phyloP scores from a whole-genome alignment of 2,329 filamentous ascomycete species.

The Pyrenophora tritici-repentis region DNA sequence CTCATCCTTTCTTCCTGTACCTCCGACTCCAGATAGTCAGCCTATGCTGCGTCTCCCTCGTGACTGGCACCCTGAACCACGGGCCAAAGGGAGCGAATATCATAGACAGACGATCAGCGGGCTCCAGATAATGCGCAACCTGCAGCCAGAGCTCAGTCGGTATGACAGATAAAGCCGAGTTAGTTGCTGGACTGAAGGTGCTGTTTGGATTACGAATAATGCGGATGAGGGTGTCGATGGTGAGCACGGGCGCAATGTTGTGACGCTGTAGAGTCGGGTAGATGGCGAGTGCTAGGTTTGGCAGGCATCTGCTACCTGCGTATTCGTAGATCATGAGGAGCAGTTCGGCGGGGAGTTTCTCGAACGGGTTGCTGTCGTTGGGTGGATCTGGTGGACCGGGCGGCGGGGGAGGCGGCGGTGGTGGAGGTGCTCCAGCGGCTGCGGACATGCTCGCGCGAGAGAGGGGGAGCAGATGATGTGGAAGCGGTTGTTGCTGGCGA shows the following conservation, averaged over 20 bases:
- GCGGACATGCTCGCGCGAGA: constrained; percentile 26
- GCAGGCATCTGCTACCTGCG: constrained; percentile 48
- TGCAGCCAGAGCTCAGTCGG: constrained; percentile 51
- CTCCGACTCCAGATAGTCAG: constrained; percentile 25
- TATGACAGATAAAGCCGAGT: constrained; percentile 22
- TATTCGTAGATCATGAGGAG: constrained; percentile 52
- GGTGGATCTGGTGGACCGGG: constrained; percentile 14
- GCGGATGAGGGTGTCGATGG: constrained; percentile 28
- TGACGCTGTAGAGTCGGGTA: constrained; percentile 51
- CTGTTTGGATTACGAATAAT: constrained; percentile 21
- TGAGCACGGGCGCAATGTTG: constrained; percentile 39
- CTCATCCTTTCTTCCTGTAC: constrained; percentile 3
- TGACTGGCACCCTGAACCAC: constrained; percentile 22
- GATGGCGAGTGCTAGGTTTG: constrained; percentile 54
- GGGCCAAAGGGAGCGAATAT: constrained; percentile 34
- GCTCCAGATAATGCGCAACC: constrained; percentile 46
- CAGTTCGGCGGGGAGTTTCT: constrained; percentile 53
- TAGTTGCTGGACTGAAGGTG: background rate
- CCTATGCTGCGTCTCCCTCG: constrained; percentile 15
- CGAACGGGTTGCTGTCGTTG: constrained; percentile 30
- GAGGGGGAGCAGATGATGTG: background rate
- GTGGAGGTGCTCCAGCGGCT: constrained; percentile 27
- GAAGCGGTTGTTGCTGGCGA: background rate
- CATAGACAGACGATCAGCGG: constrained; percentile 47
- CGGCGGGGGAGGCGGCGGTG: constrained; percentile 23